A percentile compares a stretch with the other conserved stretches of the same genome.
These are phyloP conservation scores for Dactylellina haptotyla DNA, from an alignment of 2,329 filamentous ascomycete species.

Conservation along the genomic window DNA sequence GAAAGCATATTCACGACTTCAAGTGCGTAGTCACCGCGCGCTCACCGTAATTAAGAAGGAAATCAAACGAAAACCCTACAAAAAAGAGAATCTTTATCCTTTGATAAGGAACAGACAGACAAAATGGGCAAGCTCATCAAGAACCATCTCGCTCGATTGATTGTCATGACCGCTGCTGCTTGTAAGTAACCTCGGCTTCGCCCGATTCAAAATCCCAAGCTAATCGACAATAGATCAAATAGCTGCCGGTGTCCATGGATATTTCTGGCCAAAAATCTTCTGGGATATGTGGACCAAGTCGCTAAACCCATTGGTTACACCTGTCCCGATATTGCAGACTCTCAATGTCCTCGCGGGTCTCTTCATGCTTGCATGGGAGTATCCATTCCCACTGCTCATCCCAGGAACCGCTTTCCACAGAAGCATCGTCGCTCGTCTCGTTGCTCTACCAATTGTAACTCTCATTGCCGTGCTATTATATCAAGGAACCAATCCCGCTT, in stretches of 20 bases:
- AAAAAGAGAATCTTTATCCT: slow-evolving; percentile 50
- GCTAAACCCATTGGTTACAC: slow-evolving; percentile 85
- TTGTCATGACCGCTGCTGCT: slow-evolving; percentile 81
- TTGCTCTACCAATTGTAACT: slow-evolving; percentile 81
- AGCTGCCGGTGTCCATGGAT: slow-evolving; percentile 80
- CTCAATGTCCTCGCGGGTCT: slow-evolving; percentile 87
- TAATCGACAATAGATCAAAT: slow-evolving; percentile 76
- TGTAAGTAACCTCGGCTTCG: slow-evolving; percentile 61
- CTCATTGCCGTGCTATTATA: slow-evolving; percentile 82
- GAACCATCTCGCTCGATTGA: slow-evolving; percentile 97
- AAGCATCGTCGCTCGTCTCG: slow-evolving; percentile 84
- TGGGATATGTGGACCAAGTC: slow-evolving; percentile 96
- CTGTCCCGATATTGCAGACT: slow-evolving; percentile 86
- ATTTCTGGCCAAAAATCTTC: slow-evolving; percentile 99
- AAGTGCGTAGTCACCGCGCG: slow-evolving; percentile 34
- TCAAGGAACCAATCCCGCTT: slow-evolving; percentile 87
- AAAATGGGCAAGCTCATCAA: slow-evolving; percentile 97
- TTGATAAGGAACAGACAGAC: slow-evolving; percentile 40
- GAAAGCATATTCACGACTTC: slow-evolving; percentile 34
- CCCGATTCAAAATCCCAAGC: slow-evolving; percentile 14
- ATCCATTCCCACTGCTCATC: slow-evolving; percentile 77
- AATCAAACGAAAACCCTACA: neutral
- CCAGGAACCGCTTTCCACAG: slow-evolving; percentile 83
- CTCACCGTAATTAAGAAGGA: slow-evolving; percentile 14
- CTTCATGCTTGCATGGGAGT: slow-evolving; percentile 84